phyloP scores from a whole-genome alignment of 164 flowering plant species.

The Kingdonia uniflora region DNA sequence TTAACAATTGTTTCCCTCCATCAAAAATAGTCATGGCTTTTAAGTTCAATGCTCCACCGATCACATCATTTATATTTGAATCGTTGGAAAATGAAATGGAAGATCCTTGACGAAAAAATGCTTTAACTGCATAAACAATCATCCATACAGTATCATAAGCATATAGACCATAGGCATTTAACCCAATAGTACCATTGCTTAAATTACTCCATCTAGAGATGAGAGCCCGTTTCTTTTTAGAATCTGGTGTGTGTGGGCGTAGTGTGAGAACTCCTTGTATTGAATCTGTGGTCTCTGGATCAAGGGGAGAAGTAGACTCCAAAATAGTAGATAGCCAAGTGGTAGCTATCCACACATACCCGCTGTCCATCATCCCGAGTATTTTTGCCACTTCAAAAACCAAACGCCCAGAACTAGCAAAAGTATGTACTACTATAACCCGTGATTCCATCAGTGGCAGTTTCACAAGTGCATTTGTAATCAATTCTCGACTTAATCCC shows the following conservation, averaged over 20 bases:
- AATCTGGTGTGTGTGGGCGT: conserved; percentile 13
- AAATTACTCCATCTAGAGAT: conserved; percentile 14
- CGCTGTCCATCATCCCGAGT: conserved; percentile 28
- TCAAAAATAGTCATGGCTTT: conserved; percentile 18
- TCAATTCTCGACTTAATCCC: conserved; percentile 5
- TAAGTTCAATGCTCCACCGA: conserved; percentile 10
- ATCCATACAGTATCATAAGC: conserved; percentile 25
- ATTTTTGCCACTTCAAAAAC: conserved; percentile 22
- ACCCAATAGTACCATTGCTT: conserved; percentile 12
- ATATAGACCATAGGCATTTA: conserved; percentile 18
- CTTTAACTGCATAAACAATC: conserved; percentile 16
- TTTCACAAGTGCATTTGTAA: conserved; percentile 20
- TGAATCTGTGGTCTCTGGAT: not conserved
- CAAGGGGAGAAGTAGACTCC: conserved; percentile 15
- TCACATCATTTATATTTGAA: conserved; percentile 7
- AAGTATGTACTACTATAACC: conserved; percentile 24
- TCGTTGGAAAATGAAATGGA: conserved; percentile 18
- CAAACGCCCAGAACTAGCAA: conserved; percentile 10
- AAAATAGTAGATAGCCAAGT: conserved; percentile 24
- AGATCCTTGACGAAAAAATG: conserved; percentile 14
- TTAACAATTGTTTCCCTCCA: conserved; percentile 13
- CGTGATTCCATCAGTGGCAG: conserved; percentile 26
- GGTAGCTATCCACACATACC: conserved; percentile 39
- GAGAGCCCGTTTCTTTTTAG: conserved; percentile 10
- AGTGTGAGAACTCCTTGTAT: conserved; percentile 19